Evolutionary conservation across 2,329 filamentous ascomycete species (phyloP).

Genomic region (Phialophora expanda): DNA sequence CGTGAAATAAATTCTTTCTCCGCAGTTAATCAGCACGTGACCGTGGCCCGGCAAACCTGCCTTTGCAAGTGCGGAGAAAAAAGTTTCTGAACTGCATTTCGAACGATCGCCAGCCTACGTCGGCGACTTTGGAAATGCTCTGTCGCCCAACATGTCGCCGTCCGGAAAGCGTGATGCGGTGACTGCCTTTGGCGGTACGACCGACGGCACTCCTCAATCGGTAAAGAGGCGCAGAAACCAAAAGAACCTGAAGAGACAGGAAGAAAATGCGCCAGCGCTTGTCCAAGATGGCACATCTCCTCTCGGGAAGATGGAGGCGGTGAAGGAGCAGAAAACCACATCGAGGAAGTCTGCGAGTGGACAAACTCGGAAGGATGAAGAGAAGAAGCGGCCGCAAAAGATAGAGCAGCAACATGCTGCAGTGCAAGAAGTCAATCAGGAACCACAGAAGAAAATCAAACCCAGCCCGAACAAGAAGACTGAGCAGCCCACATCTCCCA

Average conservation of each 20-base stretch:
- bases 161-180: slow-evolving; percentile 31
- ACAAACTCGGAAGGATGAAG: background rate
- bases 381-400: background rate
- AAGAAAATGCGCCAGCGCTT: background rate
- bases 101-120: background rate
- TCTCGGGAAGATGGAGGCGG: background rate
- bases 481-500: background rate
- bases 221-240: background rate
- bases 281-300: slow-evolving; percentile 14
- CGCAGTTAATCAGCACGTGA: slow-evolving; percentile 9
- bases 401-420: background rate
- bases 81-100: slow-evolving; percentile 15
- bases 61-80: slow-evolving; percentile 30
- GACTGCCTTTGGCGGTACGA: slow-evolving; percentile 30
- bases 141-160: slow-evolving; percentile 27
- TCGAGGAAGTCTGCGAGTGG: background rate
- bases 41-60: slow-evolving; percentile 16
- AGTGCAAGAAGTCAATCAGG: background rate
- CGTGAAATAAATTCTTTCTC: slow-evolving; percentile 18
- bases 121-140: background rate
- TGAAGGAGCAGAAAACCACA: slow-evolving; percentile 21
- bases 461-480: background rate
- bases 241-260: background rate
- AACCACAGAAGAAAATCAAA: background rate
- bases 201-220: slow-evolving; percentile 8